These are phyloP conservation scores for Leccinum glutinopallens DNA, from an alignment of 1,284 basidiomycete genomes.

Conservation along the genomic window DNA sequence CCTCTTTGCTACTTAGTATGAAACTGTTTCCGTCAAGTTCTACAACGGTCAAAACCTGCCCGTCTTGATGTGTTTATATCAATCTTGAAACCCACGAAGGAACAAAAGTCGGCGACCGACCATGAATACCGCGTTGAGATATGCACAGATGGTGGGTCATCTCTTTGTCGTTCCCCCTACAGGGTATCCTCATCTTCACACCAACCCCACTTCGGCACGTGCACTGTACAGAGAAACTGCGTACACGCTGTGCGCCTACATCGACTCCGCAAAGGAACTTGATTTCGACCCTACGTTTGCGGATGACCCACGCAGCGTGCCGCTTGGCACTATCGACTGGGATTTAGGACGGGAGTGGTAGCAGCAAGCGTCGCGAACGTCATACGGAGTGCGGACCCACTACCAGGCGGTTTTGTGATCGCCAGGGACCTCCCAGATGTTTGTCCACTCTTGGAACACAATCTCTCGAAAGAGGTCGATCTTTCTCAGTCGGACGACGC, in stretches of 20 bases:
- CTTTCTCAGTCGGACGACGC: no score
- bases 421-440: constrained; percentile 75
- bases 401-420: constrained; percentile 45
- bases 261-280: constrained; percentile 40
- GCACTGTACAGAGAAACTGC: constrained; percentile 67
- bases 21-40: constrained; percentile 79
- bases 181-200: constrained; percentile 37
- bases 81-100: constrained; percentile 90
- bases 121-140: constrained; percentile 76
- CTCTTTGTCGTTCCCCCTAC: constrained; percentile 37
- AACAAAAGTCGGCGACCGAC: constrained; percentile 76
- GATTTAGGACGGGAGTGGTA: constrained; percentile 71
- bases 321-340: constrained; percentile 57
- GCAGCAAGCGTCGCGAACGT: constrained; percentile 48
- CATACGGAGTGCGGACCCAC: constrained; percentile 5
- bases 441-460: constrained; percentile 58
- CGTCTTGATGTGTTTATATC: constrained; percentile 80
- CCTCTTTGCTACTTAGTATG: constrained; percentile 62
- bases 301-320: constrained; percentile 6
- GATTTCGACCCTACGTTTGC: constrained; percentile 65
- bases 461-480: constrained; percentile 31
- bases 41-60: constrained; percentile 72
- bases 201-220: background rate
- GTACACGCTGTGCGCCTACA: constrained; percentile 59
- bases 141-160: constrained; percentile 54